Evolutionary conservation across 805 yeast species (phyloP).

Genomic region (Saccharomycopsis oosterbeekiorum): DNA sequence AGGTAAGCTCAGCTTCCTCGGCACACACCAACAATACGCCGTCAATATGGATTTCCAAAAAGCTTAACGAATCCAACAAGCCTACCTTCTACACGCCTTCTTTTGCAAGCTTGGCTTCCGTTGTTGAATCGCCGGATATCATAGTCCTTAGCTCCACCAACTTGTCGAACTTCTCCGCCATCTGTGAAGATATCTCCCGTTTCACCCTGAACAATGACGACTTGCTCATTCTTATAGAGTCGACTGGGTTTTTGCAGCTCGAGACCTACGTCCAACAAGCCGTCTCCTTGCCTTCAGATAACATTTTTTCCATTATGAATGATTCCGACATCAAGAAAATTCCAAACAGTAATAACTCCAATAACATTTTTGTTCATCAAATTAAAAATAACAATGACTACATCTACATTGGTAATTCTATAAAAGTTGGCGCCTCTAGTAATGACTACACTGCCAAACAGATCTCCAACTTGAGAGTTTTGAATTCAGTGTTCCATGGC

Average conservation of each 20-base stretch:
- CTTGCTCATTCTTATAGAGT: conserved; percentile 53
- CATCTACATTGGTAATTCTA: conserved; percentile 29
- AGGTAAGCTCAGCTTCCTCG: neutral
- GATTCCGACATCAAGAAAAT: conserved; percentile 43
- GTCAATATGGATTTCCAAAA: conserved; percentile 19
- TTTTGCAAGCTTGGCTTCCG: neutral
- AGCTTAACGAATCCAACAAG: conserved; percentile 25
- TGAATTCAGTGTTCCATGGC: conserved; percentile 30
- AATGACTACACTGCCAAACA: conserved; percentile 35
- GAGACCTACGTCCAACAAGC: conserved; percentile 50
- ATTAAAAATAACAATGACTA: conserved; percentile 32
- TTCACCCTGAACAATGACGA: conserved; percentile 27
- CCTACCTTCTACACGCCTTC: neutral
- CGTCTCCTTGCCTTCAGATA: conserved; percentile 31
- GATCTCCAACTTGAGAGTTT: conserved; percentile 25
- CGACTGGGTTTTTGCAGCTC: conserved; percentile 60
- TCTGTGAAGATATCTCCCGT: conserved; percentile 30
- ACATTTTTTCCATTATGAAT: conserved; percentile 48
- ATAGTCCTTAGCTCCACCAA: conserved; percentile 39
- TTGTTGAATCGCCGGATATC: conserved; percentile 26
- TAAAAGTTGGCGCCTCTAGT: conserved; percentile 23
- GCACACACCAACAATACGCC: neutral
- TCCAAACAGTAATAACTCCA: conserved; percentile 22
- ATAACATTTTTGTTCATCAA: conserved; percentile 27
- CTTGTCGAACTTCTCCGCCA: conserved; percentile 39